These are phyloP conservation scores for Arthroderma sp. DNA, from an alignment of 2,329 filamentous ascomycete genomes.

Conservation along the genomic window DNA sequence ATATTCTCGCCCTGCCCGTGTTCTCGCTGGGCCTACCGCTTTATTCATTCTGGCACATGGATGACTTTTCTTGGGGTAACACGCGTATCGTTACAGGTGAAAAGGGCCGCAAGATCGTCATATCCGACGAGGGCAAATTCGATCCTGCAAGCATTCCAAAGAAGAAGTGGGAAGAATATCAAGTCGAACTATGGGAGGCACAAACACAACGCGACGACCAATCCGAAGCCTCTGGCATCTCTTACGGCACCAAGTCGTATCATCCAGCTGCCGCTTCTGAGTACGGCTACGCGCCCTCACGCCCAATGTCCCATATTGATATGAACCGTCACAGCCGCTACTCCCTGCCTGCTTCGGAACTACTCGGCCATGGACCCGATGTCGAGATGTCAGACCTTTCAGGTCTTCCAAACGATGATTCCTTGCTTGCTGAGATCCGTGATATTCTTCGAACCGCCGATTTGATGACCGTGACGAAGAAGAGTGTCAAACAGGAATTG, in stretches of 20 bases:
- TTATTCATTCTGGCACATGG: constrained; percentile 99
- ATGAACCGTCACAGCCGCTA: constrained; percentile 47
- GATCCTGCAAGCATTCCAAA: constrained; percentile 83
- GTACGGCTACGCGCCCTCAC: constrained; percentile 54
- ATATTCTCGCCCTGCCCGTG: constrained; percentile 78
- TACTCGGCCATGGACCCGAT: constrained; percentile 41
- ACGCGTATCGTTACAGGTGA: constrained; percentile 95
- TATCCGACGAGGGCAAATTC: constrained; percentile 96
- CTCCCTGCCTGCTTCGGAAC: constrained; percentile 62
- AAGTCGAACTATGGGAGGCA: constrained; percentile 92
- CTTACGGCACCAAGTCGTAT: constrained; percentile 76
- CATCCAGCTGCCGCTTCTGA: constrained; percentile 50
- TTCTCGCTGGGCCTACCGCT: constrained; percentile 83
- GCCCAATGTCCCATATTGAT: constrained; percentile 48
- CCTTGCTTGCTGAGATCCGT: constrained; percentile 80
- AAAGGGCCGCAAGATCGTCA: constrained; percentile 77
- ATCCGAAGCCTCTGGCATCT: constrained; percentile 85
- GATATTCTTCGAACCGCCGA: constrained; percentile 86
- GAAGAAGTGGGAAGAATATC: constrained; percentile 99
- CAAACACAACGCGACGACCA: constrained; percentile 73
- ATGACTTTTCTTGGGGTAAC: constrained; percentile 99
- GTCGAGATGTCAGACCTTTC: constrained; percentile 63
- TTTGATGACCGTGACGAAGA: constrained; percentile 97
- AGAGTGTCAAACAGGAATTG: constrained; percentile 87
- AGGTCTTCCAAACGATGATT: constrained; percentile 74